Evolutionary conservation across 2,329 filamentous ascomycete species (phyloP).

Genomic region (Fonsecaea pedrosoi): DNA sequence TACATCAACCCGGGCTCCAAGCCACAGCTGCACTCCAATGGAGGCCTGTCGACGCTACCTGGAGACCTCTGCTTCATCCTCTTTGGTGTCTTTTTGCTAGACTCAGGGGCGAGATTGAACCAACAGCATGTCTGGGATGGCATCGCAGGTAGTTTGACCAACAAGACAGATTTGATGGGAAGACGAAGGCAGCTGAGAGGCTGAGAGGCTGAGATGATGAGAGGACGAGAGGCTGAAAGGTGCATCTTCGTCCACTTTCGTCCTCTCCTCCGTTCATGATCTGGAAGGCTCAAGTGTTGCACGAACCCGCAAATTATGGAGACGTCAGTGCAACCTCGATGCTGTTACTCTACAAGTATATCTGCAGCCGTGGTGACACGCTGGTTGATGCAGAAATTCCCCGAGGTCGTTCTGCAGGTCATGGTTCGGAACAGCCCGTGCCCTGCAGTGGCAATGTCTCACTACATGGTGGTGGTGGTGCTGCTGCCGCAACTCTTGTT

Average conservation of each 20-base stretch:
- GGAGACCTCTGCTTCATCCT: background rate
- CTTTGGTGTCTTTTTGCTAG: background rate
- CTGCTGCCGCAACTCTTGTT: background rate
- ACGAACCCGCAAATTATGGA: background rate
- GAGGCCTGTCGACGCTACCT: background rate
- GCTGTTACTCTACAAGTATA: background rate
- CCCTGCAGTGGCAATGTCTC: background rate
- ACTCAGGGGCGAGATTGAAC: background rate
- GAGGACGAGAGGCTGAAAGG: background rate
- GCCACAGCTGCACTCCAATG: slow-evolving; percentile 19
- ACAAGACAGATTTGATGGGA: background rate
- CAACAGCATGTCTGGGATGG: background rate
- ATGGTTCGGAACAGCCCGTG: background rate
- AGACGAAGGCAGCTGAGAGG: background rate
- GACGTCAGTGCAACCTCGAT: background rate
- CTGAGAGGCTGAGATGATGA: background rate
- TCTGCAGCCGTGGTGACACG: slow-evolving; percentile 1
- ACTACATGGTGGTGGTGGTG: background rate
- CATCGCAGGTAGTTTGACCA: background rate
- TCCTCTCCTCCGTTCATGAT: background rate
- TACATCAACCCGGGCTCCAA: background rate
- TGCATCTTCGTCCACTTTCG: background rate
- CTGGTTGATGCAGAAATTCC: slow-evolving; percentile 6
- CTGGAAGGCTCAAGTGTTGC: background rate
- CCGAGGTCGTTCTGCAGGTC: background rate